phyloP scores from a whole-genome alignment of 768 basidiomycete genomes.

The Phanerodontia chrysosporium region DNA sequence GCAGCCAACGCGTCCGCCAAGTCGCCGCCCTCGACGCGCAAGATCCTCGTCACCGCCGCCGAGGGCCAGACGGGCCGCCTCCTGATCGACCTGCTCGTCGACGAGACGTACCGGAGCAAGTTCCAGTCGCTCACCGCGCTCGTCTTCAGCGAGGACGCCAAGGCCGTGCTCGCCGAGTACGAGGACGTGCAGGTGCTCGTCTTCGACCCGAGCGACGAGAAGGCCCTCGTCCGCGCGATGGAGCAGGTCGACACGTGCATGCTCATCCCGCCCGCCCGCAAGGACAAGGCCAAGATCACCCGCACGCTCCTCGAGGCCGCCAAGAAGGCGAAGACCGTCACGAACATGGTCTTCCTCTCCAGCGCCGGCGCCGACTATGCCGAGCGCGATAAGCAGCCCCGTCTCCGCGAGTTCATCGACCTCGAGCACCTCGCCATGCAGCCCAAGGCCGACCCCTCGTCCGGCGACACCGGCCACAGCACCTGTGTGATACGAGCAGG shows the following conservation, averaged over 20 bases:
- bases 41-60: conserved; percentile 26
- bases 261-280: conserved; percentile 25
- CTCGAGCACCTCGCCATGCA: conserved; percentile 27
- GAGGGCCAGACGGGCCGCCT: conserved; percentile 29
- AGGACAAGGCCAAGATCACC: conserved; percentile 21
- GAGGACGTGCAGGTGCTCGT: conserved; percentile 14
- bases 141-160: conserved; percentile 18
- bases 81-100: conserved; percentile 26
- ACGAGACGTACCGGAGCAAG: conserved; percentile 19
- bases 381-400: conserved; percentile 27
- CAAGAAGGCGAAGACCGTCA: conserved; percentile 20
- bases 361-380: conserved; percentile 27
- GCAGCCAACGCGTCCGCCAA: background rate
- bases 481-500: conserved; percentile 28
- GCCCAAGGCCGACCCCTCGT: conserved; percentile 18
- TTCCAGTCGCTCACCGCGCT: conserved; percentile 20
- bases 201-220: conserved; percentile 16
- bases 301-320: conserved; percentile 18
- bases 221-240: conserved; percentile 16
- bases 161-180: conserved; percentile 15
- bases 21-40: conserved; percentile 14
- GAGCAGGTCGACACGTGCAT: conserved; percentile 20
- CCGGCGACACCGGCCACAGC: conserved; percentile 26
- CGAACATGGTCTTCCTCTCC: conserved; percentile 23
- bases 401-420: conserved; percentile 29